Percentiles rank a stretch among this genome's conserved stretches.
These are phyloP conservation scores for Suillus hirtellus DNA, from an alignment of 768 basidiomycete species.

Conservation along the genomic window DNA sequence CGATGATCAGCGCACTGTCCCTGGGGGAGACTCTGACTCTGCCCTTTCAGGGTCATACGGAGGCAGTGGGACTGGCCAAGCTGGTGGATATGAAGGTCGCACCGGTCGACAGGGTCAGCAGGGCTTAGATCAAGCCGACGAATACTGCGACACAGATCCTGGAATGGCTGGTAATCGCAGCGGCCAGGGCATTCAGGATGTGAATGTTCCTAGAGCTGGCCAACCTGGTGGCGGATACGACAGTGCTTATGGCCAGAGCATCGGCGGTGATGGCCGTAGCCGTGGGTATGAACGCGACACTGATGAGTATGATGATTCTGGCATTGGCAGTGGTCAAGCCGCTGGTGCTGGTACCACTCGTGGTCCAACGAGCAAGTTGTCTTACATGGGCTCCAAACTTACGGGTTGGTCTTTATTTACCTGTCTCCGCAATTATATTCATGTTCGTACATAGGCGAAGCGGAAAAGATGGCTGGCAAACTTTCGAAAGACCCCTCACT, in stretches of 20 bases:
- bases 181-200: neutral
- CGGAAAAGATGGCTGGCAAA: slow-evolving; percentile 16
- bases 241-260: neutral
- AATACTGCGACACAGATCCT: slow-evolving; percentile 11
- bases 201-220: slow-evolving; percentile 7
- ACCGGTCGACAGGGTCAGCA: slow-evolving; percentile 1
- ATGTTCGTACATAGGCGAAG: slow-evolving; percentile 1
- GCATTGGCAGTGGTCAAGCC: neutral
- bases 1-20: neutral
- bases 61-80: slow-evolving; percentile 14
- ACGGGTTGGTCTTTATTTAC: slow-evolving; percentile 5
- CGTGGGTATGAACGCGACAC: slow-evolving; percentile 16
- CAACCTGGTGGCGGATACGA: slow-evolving; percentile 7
- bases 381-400: slow-evolving; percentile 6
- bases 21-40: neutral
- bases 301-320: slow-evolving; percentile 17
- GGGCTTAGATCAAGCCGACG: neutral
- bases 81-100: slow-evolving; percentile 8
- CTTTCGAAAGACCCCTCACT: neutral
- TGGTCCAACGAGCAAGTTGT: neutral
- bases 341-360: neutral
- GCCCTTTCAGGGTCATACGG: slow-evolving; percentile 10
- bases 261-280: neutral
- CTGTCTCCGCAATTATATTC: neutral
- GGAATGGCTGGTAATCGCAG: slow-evolving; percentile 15